phyloP scores from a whole-genome alignment of 805 yeast genomes.

The Priceomyces haplophilus region DNA sequence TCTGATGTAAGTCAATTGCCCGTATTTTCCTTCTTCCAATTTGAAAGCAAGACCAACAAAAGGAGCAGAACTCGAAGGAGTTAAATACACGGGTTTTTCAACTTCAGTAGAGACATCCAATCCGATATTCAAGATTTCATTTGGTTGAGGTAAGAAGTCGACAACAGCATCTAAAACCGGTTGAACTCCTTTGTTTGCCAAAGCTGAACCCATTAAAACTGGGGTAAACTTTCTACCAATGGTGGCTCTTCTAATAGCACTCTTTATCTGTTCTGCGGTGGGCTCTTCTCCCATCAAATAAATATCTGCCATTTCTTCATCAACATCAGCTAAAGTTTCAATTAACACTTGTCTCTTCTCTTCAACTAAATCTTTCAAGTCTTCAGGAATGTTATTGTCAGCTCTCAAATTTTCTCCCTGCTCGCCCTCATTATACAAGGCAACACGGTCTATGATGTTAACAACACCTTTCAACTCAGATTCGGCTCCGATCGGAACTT shows the following conservation, averaged over 20 bases:
- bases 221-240: slow-evolving; percentile 96
- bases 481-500: slow-evolving; percentile 96
- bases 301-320: slow-evolving; percentile 93
- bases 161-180: slow-evolving; percentile 94
- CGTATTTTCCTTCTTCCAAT: slow-evolving; percentile 96
- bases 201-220: slow-evolving; percentile 99
- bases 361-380: slow-evolving; percentile 76
- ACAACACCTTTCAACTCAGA: slow-evolving; percentile 82
- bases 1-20: slow-evolving; percentile 94
- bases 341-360: slow-evolving; percentile 84
- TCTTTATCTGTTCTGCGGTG: slow-evolving; percentile 74
- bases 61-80: slow-evolving; percentile 72
- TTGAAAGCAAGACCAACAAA: slow-evolving; percentile 98
- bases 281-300: slow-evolving; percentile 90
- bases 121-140: slow-evolving; percentile 88
- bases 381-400: slow-evolving; percentile 65
- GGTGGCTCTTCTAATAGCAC: slow-evolving; percentile 90
- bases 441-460: slow-evolving; percentile 83
- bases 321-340: slow-evolving; percentile 96
- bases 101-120: slow-evolving; percentile 69
- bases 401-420: slow-evolving; percentile 79
- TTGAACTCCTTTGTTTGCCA: slow-evolving; percentile 95
- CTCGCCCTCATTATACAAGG: slow-evolving; percentile 82
- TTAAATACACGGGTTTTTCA: slow-evolving; percentile 60
- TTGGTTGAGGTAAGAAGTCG: slow-evolving; percentile 93